These are phyloP conservation scores for Cryptococcus floricola DNA, from an alignment of 1,284 basidiomycete genomes.

Conservation along the genomic window DNA sequence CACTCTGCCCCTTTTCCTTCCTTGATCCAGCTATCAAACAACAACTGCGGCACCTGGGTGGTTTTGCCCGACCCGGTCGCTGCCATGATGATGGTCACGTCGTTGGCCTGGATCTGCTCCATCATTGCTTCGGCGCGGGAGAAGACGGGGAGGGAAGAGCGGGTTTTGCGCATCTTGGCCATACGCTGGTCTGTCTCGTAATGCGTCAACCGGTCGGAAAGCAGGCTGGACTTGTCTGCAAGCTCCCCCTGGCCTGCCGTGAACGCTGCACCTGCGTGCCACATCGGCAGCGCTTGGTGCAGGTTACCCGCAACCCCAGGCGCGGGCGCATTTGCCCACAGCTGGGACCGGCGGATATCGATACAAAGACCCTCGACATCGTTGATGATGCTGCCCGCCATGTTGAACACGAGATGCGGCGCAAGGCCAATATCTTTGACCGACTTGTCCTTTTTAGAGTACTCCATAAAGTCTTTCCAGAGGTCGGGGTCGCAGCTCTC, in stretches of 20 bases:
- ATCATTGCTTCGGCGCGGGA: conserved; percentile 64
- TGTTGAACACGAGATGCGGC: conserved; percentile 66
- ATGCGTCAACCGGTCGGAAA: conserved; percentile 57
- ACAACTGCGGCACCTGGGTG: conserved; percentile 89
- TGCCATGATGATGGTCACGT: conserved; percentile 90
- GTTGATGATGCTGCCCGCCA: conserved; percentile 67
- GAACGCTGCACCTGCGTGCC: conserved; percentile 22
- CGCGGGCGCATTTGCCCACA: conserved; percentile 51
- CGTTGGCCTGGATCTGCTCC: conserved; percentile 68
- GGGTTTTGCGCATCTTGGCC: conserved; percentile 64
- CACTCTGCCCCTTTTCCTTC: conserved; percentile 75
- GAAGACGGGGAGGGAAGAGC: conserved; percentile 70
- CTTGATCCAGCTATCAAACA: conserved; percentile 80
- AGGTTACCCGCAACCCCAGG: conserved; percentile 24
- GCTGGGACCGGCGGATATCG: conserved; percentile 59
- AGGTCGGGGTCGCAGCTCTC: conserved; percentile 74
- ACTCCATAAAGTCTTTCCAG: conserved; percentile 66
- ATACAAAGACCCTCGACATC: conserved; percentile 68
- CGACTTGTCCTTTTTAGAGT: conserved; percentile 34
- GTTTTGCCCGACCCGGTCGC: conserved; percentile 95
- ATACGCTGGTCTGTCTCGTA: conserved; percentile 65
- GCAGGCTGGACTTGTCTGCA: conserved; percentile 59
- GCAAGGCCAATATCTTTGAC: conserved; percentile 56
- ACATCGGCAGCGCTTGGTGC: conserved; percentile 25
- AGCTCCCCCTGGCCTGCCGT: conserved; percentile 39